Evolutionary conservation across 495 filamentous ascomycete genomes (phyloP), one percentile per base, ranked within the genome.

Genomic region (Chlorociboria aeruginascens): DNA sequence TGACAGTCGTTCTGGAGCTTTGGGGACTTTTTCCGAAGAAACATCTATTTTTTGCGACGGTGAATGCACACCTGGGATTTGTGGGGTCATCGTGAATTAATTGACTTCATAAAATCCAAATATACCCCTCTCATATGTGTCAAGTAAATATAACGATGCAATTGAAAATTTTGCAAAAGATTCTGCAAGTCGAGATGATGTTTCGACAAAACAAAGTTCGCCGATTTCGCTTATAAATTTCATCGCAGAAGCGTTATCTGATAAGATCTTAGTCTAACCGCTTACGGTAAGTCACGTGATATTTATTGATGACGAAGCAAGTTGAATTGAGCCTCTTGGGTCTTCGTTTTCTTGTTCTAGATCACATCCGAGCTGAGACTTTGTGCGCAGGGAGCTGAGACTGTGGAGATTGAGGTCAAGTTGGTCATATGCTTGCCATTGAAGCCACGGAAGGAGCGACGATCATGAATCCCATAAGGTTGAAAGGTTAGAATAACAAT

Each of bases 31-130:
- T n/a, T n/a, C n/a, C n/a, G n/a, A n/a, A n/a, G n/a, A n/a, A n/a
- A 41, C 11, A 14, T 43, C 41, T 3, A 47, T 12, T 12, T 38
- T 39, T 16, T 35, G 39, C 3, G 42, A 28, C 30, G 54, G 32
- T 8, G 31, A 25, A 2, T 42, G 41, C 42, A 56, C 17, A 32
- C 50, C 46, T 10, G 54, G 35, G 10, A 25, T 32, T 43, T 41
- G 29, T 8, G 50, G 43, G 6, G 37, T 51, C 52, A 51, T 55
- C 30, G 30, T 33, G 20, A 31, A 25, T 17, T 33, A 43, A 55
- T 55, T 44, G 40, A 48, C 14, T 51, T 45, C 30, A 17, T 38
- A 29, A 25, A 3, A 20, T 9, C 13, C 12, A 12, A 17, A 34
- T 25, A 34, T 33, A 33, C 20, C 20, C 20, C 20, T 38, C 10